phyloP scores from a whole-genome alignment of 2,329 filamentous ascomycete genomes.

The Neofusicoccum kwambonambiense region DNA sequence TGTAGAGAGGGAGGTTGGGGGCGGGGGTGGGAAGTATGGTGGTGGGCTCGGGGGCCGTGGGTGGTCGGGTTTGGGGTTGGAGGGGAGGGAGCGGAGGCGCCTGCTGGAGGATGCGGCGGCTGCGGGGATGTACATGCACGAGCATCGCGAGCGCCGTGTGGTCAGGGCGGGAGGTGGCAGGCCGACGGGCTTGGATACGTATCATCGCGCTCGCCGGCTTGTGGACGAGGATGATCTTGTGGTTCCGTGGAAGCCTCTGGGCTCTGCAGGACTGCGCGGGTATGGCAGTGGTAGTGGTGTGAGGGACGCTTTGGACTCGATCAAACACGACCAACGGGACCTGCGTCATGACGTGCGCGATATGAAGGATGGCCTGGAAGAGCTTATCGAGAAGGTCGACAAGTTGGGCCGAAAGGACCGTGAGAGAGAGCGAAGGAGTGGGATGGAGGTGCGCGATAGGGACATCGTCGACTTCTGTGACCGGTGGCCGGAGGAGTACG shows the following conservation, averaged over 20 bases:
- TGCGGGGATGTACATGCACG: background rate
- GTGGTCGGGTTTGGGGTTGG: background rate
- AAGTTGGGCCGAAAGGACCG: background rate
- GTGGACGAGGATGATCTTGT: background rate
- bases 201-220: background rate
- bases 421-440: background rate
- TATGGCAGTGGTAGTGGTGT: background rate
- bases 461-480: background rate
- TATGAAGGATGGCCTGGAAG: background rate
- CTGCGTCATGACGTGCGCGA: conserved; percentile 3
- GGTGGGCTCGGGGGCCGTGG: too few species aligned
- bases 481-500: background rate
- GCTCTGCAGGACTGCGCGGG: background rate
- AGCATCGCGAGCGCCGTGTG: background rate
- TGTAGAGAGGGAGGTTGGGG: too few species aligned
- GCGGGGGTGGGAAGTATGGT: background rate
- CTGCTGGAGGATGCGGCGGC: background rate
- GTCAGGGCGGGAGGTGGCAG: background rate
- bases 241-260: background rate
- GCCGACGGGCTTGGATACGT: background rate
- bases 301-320: background rate
- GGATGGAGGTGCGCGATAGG: background rate
- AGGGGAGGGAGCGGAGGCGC: background rate
- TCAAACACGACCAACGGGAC: conserved; percentile 5
- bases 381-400: background rate